These are phyloP conservation scores for Tetrapisispora iriomotensis DNA, from an alignment of 805 yeast genomes.

Conservation along the genomic window DNA sequence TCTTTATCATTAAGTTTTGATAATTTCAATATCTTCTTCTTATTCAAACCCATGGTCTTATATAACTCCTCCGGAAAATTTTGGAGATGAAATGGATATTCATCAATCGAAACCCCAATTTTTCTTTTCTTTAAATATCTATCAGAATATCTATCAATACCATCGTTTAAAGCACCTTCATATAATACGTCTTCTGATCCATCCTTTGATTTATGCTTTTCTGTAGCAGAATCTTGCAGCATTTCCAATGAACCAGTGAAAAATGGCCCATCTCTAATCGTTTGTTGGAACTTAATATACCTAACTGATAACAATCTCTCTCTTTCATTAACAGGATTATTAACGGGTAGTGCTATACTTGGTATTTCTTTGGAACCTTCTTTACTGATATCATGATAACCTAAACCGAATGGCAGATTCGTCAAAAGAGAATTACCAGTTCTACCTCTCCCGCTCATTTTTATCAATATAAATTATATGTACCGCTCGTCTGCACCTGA, in stretches of 20 bases:
- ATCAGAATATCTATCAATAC: conserved; percentile 76
- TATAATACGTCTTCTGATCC: conserved; percentile 24
- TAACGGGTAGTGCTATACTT: conserved; percentile 47
- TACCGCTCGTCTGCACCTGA: too few species aligned
- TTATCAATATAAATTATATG: too few species aligned
- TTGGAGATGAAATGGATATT: conserved; percentile 62
- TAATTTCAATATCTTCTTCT: conserved; percentile 40
- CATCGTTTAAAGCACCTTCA: conserved; percentile 46
- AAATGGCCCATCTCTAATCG: conserved; percentile 58
- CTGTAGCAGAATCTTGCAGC: conserved; percentile 11
- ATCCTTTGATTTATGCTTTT: conserved; percentile 6
- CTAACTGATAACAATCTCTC: conserved; percentile 49
- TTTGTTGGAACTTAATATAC: conserved; percentile 41
- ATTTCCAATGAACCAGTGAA: conserved; percentile 44
- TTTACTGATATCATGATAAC: conserved; percentile 47
- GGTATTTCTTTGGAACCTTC: conserved; percentile 34
- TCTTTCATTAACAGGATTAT: conserved; percentile 42
- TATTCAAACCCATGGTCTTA: conserved; percentile 56
- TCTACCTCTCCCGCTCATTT: conserved; percentile 29
- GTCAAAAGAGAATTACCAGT: conserved; percentile 34
- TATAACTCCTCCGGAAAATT: conserved; percentile 75
- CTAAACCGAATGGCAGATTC: conserved; percentile 61
- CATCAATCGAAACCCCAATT: conserved; percentile 62
- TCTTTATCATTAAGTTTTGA: conserved; percentile 26
- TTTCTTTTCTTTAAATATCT: conserved; percentile 60